These are phyloP conservation scores for Barbatosphaeria neglecta DNA, from an alignment of 495 filamentous ascomycete genomes.

Conservation along the genomic window DNA sequence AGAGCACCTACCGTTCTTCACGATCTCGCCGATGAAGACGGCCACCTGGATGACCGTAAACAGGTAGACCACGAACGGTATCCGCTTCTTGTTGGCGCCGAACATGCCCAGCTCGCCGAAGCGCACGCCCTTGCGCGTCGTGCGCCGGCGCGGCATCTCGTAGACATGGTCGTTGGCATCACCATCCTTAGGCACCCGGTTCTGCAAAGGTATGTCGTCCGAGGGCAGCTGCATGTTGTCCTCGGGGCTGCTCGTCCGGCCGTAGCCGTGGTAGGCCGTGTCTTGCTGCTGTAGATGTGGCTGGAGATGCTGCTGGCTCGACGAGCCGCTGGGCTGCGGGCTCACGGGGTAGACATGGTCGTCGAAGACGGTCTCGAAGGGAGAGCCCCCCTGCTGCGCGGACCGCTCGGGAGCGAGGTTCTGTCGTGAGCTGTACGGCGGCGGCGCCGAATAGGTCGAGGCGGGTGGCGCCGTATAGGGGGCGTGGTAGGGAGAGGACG, in stretches of 20 bases:
- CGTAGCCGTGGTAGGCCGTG: conserved; percentile 44
- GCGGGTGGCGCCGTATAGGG: background rate
- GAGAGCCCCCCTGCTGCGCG: conserved; percentile 20
- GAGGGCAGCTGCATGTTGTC: conserved; percentile 29
- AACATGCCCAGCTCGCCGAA: conserved; percentile 38
- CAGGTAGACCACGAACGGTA: conserved; percentile 73
- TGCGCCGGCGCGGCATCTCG: conserved; percentile 17
- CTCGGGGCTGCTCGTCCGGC: conserved; percentile 20
- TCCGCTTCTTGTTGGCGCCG: conserved; percentile 39
- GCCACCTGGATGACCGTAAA: conserved; percentile 65
- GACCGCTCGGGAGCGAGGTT: conserved; percentile 12
- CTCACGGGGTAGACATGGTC: conserved; percentile 48
- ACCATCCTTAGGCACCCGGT: conserved; percentile 25
- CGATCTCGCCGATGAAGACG: conserved; percentile 87
- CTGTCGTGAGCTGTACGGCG: conserved; percentile 16
- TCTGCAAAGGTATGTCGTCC: conserved; percentile 58
- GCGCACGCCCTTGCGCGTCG: conserved; percentile 20
- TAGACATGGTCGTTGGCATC: conserved; percentile 42
- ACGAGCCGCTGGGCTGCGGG: conserved; percentile 18
- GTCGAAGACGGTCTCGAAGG: conserved; percentile 48
- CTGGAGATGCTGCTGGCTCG: conserved; percentile 34
- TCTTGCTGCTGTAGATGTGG: too few species aligned
- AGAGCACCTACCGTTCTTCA: conserved; percentile 56
- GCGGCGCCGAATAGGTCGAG: conserved; percentile 6
- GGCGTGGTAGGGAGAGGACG: conserved; percentile 9